Conservation (phyloP, 2,329 filamentous ascomycete genomes). For the Cadophora sp. region DNA sequence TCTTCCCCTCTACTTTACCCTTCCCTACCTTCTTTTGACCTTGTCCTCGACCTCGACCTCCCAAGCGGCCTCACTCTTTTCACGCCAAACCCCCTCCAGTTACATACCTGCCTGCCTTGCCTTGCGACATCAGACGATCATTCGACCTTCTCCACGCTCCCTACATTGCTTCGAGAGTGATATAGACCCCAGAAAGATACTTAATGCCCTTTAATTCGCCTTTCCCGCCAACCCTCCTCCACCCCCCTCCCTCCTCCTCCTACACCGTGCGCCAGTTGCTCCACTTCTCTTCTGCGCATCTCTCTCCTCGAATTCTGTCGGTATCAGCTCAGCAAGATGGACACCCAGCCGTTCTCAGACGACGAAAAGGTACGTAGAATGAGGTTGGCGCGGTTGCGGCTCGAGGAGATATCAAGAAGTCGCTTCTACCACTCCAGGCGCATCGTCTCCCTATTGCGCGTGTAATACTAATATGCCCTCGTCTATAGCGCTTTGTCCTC, state of each 20-base stretch:
- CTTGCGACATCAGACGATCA: background rate
- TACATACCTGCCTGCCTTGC: background rate
- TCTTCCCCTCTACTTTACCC: conserved; percentile 6
- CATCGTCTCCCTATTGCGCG: conserved; percentile 30
- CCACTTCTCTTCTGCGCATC: conserved; percentile 14
- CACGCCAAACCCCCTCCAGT: conserved; percentile 27
- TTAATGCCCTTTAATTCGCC: conserved; percentile 40
- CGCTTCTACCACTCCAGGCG: conserved; percentile 33
- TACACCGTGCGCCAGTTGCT: conserved; percentile 26
- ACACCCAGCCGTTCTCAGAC: conserved; percentile 38
- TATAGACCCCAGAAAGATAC: conserved; percentile 33
- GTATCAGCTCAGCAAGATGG: conserved; percentile 35
- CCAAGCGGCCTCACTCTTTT: conserved; percentile 35
- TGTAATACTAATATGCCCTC: conserved; percentile 37
- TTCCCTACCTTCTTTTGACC: conserved; percentile 30
- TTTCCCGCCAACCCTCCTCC: conserved; percentile 29
- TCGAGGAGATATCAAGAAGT: conserved; percentile 12
- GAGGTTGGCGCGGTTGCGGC: background rate
- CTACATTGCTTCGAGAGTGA: conserved; percentile 30
- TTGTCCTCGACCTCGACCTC: conserved; percentile 27
- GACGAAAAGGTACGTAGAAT: conserved; percentile 44
- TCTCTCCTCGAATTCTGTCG: conserved; percentile 6
- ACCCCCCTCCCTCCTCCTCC: conserved; percentile 29
- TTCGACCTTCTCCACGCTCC: conserved; percentile 27
- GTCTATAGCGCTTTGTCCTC: conserved; percentile 50